Base-by-base conservation (phyloP, 352 stramenopile species). In the Blastocystis hominis region DNA sequence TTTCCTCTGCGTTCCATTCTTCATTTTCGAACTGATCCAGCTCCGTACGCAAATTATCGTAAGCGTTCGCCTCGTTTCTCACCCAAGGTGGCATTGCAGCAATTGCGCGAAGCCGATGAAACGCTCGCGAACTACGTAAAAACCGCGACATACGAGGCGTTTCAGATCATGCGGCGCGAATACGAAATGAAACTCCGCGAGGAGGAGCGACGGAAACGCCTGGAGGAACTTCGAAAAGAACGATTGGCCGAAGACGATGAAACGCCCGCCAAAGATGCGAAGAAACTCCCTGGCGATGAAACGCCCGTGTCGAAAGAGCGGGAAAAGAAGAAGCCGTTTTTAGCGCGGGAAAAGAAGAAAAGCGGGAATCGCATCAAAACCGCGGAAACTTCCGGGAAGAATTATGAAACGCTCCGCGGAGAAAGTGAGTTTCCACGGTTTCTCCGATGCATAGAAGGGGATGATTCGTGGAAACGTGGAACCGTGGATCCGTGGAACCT, bases 1-100 rank as follows among this genome's bases (percentile, higher is more conserved):
- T 34, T 84, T 84, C 34, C 38, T 84, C 5, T n/a, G 46, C 1
- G 54, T 54, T 5, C 72, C 72, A 15, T 68, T 84, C 53, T 84
- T 84, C 55, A 63, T 84, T 42, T 53, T 84, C 7, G n/a, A 61
- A n/a, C 72, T 84, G 10, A 53, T 53, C 7, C 72, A 84, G 44
- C 53, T 84, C 4, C 36, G 62, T 6, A 44, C 50, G 24, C 72
- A 84, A 53, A 46, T 84, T 24, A 84, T 84, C 15, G n/a, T 64
- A 5, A 3, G 62, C 9, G 36, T 20, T 20, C 7, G n/a, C 3
- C 5, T 50, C 3, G 30, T 15, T 7, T 5, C 24, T 40, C 36
- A n/a, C 24, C 6, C 0, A 1, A 72, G 62, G 40, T 72, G 24
- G 68, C 72, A 3, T 24, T 84, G 72, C 10, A 66, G 13, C 44